Base-by-base conservation (phyloP, 2,329 filamentous ascomycete genomes). In the Dactylellina cionopaga region DNA sequence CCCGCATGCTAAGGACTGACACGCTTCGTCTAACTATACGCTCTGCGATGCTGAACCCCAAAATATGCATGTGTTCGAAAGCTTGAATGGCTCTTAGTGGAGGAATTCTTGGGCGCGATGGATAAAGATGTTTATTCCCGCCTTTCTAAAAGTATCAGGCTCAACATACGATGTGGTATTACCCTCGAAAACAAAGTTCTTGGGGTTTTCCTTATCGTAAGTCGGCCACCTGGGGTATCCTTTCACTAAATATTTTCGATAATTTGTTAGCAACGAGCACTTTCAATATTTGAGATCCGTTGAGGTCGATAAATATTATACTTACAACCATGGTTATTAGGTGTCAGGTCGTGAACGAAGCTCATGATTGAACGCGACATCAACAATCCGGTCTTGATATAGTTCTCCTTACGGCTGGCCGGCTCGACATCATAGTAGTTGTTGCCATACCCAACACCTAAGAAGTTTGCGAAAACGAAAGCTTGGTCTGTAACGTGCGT, bases 401-500 rank as follows among this genome's bases (percentile, higher is more conserved):
- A 71, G 15, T 52, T 64, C 17, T 29, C 43, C 29, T 71, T 71
- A 31, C 66, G 24, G 24, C 43, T 51, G 0, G 58, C 49, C 1
- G 66, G 66, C 15, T 56, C 49, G 4, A 71, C 66, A 25, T 71
- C 58, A 15, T 64, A 71, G 22, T 71, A 64, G 13, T 71, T 71
- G n/a, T 17, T 10, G 24, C 33, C 41, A 27, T 64, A 71, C 13
- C 77, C 77, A 6, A 64, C 75, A 0, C 79, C 79, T 4, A 70
- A 59, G n/a, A 76, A 70, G 70, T 77, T 80, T 29, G 78, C 75
- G 22, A 81, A 79, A 6, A 80, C 77, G 10, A 80, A 81, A 37
- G 79, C 80, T 1, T 81, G 81, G 33, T 78, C 80, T 10, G 68
- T 82, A 77, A 88, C 88, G 77, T 88, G 87, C 0, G 83, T 82